phyloP scores from a whole-genome alignment of 441 rosid genomes.

The Adansonia gregorii region DNA sequence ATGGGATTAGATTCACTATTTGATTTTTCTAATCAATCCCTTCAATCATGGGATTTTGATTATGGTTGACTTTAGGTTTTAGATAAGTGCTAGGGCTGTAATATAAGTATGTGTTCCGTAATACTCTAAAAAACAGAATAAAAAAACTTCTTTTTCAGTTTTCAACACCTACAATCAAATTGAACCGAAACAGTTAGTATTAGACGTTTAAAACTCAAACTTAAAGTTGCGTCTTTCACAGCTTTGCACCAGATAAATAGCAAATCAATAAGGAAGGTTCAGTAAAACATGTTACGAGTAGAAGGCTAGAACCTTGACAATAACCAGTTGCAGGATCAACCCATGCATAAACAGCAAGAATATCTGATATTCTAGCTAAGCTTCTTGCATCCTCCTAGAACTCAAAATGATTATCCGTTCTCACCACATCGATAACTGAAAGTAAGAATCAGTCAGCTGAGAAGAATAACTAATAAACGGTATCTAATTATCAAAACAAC shows the following conservation, averaged over 20 bases:
- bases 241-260: slow-evolving; percentile 17
- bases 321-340: slow-evolving; percentile 92
- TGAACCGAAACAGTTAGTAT: slow-evolving; percentile 29
- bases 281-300: slow-evolving; percentile 16
- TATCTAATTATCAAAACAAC: slow-evolving; percentile 4
- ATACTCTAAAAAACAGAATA: no score
- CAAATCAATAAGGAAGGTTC: neutral
- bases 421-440: slow-evolving; percentile 95
- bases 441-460: slow-evolving; percentile 33
- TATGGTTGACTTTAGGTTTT: no score
- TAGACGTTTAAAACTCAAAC: slow-evolving; percentile 14
- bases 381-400: slow-evolving; percentile 85
- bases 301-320: slow-evolving; percentile 80
- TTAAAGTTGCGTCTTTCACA: slow-evolving; percentile 10
- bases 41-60: no score
- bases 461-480: slow-evolving; percentile 23
- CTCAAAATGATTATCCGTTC: slow-evolving; percentile 92
- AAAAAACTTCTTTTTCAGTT: no score
- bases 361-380: slow-evolving; percentile 94
- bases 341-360: slow-evolving; percentile 98
- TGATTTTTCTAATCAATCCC: no score
- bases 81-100: no score
- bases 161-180: slow-evolving; percentile 61
- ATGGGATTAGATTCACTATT: no score
- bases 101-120: no score